Evolutionary conservation across 2,329 filamentous ascomycete species (phyloP).

Genomic region (Orbilia oligospora): DNA sequence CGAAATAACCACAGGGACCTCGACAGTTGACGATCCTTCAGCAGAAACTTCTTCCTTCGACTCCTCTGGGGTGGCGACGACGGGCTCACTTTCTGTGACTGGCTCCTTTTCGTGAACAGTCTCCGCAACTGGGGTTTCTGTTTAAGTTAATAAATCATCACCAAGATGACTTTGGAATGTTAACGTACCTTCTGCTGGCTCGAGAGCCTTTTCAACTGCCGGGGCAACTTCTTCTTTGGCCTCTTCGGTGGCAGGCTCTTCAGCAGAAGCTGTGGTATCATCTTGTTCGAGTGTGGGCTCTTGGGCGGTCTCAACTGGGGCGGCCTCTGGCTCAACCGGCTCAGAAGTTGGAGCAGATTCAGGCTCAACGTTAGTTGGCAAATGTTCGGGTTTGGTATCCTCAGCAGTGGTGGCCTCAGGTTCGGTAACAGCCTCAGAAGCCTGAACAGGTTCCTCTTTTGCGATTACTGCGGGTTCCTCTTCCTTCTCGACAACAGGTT

Average conservation of each 20-base stretch:
- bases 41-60: constrained; percentile 10
- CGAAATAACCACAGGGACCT: not conserved
- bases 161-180: not conserved
- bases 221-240: constrained; percentile 3
- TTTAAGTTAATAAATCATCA: not conserved
- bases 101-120: constrained; percentile 7
- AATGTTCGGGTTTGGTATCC: not conserved
- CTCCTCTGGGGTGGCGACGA: not conserved
- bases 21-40: not conserved
- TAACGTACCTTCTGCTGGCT: constrained; percentile 16
- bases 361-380: not conserved
- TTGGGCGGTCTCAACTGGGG: constrained; percentile 20
- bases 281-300: constrained; percentile 24
- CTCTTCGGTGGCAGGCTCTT: constrained; percentile 11
- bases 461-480: constrained; percentile 21
- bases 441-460: constrained; percentile 5
- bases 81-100: constrained; percentile 2
- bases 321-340: constrained; percentile 22
- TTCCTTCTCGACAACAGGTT: not conserved
- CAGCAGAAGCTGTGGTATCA: constrained; percentile 5
- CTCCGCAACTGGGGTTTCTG: constrained; percentile 16
- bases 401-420: not conserved
- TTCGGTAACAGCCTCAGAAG: not conserved
- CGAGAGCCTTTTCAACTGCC: not conserved
- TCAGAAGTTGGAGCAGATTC: constrained; percentile 16